Evolutionary conservation across 116 monocot species (phyloP).

Genomic region (Posidonia oceanica): DNA sequence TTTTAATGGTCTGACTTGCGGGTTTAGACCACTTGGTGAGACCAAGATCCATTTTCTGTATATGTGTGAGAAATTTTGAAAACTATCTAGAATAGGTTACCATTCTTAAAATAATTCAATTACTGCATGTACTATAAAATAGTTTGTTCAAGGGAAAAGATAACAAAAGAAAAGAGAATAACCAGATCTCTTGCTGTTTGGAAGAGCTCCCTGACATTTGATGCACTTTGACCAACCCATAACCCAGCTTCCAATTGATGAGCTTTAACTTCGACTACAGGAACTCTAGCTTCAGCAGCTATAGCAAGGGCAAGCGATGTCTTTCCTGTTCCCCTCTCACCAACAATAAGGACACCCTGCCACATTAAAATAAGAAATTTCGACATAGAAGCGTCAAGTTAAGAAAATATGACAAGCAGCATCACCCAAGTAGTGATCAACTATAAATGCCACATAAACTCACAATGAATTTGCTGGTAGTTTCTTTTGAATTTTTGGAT

Average conservation of each 20-base stretch:
- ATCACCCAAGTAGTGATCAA: background rate
- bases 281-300: slow-evolving; percentile 87
- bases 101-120: no score
- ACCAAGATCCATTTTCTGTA: no score
- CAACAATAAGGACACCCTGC: slow-evolving; percentile 92
- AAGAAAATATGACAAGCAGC: no score
- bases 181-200: slow-evolving; percentile 92
- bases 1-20: no score
- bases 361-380: background rate
- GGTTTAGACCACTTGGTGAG: no score
- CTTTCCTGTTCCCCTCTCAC: slow-evolving; percentile 84
- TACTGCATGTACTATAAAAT: no score
- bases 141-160: no score
- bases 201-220: slow-evolving; percentile 88
- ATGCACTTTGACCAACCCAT: slow-evolving; percentile 91
- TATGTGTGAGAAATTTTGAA: no score
- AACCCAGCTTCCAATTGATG: slow-evolving; percentile 75
- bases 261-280: slow-evolving; percentile 78
- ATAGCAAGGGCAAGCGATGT: slow-evolving; percentile 90
- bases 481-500: background rate
- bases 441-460: background rate
- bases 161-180: slow-evolving; percentile 5
- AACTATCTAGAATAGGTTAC: no score
- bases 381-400: background rate
- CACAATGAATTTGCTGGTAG: no score